Percentiles rank a stretch among this genome's conserved stretches.
These are phyloP conservation scores for Picea engelmannii DNA, from an alignment of 83 land plant species.

Conservation along the genomic window DNA sequence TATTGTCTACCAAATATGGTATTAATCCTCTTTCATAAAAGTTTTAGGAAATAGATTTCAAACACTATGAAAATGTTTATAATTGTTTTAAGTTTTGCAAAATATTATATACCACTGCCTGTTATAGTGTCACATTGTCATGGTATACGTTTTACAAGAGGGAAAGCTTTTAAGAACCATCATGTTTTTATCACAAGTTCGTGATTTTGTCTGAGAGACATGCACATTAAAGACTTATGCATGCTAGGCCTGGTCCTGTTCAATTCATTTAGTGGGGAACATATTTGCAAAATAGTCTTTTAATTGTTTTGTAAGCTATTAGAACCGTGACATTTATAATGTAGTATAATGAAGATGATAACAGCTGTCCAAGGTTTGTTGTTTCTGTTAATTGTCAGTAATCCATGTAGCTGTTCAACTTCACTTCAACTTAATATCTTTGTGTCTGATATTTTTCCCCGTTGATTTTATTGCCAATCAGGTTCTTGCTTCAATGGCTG, in stretches of 20 bases:
- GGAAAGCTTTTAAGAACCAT: background rate
- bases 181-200: no score
- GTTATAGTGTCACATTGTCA: no score
- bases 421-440: background rate
- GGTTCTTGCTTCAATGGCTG: slow-evolving; percentile 97
- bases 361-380: background rate
- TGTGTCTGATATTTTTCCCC: background rate
- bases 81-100: background rate
- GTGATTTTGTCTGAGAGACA: background rate
- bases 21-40: background rate
- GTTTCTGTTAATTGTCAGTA: background rate
- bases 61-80: background rate
- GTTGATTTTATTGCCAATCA: slow-evolving; percentile 19
- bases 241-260: background rate
- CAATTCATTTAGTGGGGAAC: background rate
- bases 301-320: background rate
- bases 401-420: background rate
- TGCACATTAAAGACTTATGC: background rate
- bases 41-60: background rate
- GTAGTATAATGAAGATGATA: background rate
- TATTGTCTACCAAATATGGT: background rate
- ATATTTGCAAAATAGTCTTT: background rate
- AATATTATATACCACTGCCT: no score
- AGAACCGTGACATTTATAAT: background rate
- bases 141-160: background rate